Base-by-base conservation (phyloP, 768 basidiomycete genomes). In the Suillus clintonianus region DNA sequence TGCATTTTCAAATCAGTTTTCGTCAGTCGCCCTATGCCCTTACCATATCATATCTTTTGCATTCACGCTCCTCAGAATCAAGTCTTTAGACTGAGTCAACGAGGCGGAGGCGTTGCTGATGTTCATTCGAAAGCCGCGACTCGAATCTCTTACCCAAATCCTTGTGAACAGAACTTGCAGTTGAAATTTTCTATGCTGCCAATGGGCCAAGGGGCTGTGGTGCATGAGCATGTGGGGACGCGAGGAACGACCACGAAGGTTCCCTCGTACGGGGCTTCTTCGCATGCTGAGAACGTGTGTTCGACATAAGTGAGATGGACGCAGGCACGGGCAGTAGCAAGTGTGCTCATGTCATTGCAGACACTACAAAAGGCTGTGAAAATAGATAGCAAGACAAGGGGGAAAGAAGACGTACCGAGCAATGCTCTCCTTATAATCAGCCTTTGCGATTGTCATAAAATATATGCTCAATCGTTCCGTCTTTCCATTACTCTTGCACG, bases 381-480 rank as follows among this genome's bases (percentile, higher is more conserved):
- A 27, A 27, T 2, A 27, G 27, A 27, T 13, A 47, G 10, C 24
- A 11, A 47, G 47, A 13, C 13, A 15, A 42, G 61, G 59, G 62
- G 64, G 41, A 51, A 50, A 9, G 64, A 60, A 50, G 19, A 81
- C 86, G 62, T 75, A 92, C 91, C 85, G 83, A 61, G 82, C 80
- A 71, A 91, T 86, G 60, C 79, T 80, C 59, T 86, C 82, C 63
- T 81, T 85, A 53, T 60, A 64, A 55, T 75, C 70, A 42, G 77
- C 79, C 60, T 81, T 81, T 37, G 82, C 74, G 14, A 73, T 74
- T 64, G 83, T 85, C 76, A 94, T 86, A 67, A 92, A 93, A 71
- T 94, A 92, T 92, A 93, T 93, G 73, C 90, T 92, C 27, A 90
- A 91, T 78, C 92, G 91, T 78, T 82, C 57, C 77, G 74, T 64